phyloP scores from a whole-genome alignment of 2,329 filamentous ascomycete genomes.

The Botrytis galanthina region DNA sequence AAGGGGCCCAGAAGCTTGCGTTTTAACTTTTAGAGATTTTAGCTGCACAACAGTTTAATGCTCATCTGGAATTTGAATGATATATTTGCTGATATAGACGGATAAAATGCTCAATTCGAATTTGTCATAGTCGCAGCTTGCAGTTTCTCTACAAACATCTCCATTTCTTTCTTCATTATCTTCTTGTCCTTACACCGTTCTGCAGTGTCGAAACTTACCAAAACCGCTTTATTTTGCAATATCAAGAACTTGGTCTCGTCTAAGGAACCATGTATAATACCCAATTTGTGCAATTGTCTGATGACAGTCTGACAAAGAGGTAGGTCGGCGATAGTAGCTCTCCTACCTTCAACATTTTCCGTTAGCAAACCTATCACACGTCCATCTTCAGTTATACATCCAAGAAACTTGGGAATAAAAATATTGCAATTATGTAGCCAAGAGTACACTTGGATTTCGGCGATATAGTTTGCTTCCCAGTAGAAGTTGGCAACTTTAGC shows the following conservation, averaged over 20 bases:
- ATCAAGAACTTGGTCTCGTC: slow-evolving; percentile 43
- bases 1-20: not conserved
- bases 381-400: slow-evolving; percentile 31
- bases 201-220: slow-evolving; percentile 41
- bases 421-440: slow-evolving; percentile 30
- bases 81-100: not conserved
- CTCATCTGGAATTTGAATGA: not conserved
- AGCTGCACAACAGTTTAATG: not conserved
- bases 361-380: slow-evolving; percentile 21
- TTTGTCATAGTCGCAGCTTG: not conserved
- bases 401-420: slow-evolving; percentile 38
- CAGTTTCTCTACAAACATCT: slow-evolving; percentile 9
- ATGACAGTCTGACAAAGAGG: slow-evolving; percentile 34
- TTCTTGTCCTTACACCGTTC: slow-evolving; percentile 15
- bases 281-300: slow-evolving; percentile 39
- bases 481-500: not conserved
- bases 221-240: slow-evolving; percentile 31
- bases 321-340: slow-evolving; percentile 37
- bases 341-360: slow-evolving; percentile 34
- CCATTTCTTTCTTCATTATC: slow-evolving; percentile 15
- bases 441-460: slow-evolving; percentile 29
- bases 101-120: not conserved
- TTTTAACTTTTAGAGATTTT: not conserved
- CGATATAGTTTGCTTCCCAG: slow-evolving; percentile 5
- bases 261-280: slow-evolving; percentile 41